Conservation (phyloP, 352 stramenopile species). For the Aphanomyces cochlioides region DNA sequence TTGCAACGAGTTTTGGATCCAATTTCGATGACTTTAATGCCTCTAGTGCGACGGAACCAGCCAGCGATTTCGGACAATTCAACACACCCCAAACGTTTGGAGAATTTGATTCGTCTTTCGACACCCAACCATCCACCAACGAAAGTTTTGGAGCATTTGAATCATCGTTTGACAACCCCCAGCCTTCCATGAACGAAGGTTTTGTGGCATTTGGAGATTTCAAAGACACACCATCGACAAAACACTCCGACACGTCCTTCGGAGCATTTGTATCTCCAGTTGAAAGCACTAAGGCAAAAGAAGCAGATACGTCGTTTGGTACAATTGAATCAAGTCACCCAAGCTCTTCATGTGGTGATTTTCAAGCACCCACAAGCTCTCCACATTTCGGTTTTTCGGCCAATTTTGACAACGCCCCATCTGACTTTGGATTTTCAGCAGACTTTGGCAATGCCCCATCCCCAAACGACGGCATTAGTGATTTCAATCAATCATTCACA, state of each 20-base stretch:
- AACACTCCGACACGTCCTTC: background rate
- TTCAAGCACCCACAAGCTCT: background rate
- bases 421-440: background rate
- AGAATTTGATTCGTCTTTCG: no score
- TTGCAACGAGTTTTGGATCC: no score
- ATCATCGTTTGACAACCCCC: background rate
- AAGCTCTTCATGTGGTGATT: no score
- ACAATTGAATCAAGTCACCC: no score
- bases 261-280: background rate
- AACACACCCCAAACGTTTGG: no score
- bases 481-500: background rate
- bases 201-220: background rate
- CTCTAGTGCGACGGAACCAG: no score
- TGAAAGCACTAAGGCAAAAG: background rate
- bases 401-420: background rate
- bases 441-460: conserved; percentile 10
- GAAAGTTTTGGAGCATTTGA: background rate
- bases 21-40: no score
- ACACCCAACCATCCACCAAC: background rate
- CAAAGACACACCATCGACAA: background rate
- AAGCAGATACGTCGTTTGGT: background rate
- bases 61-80: no score
- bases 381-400: background rate
- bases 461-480: background rate
- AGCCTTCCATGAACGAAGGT: background rate